Evolutionary conservation across 2,329 filamentous ascomycete species (phyloP), one percentile per base, ranked within the genome.

Genomic region (Colletotrichum salicis): DNA sequence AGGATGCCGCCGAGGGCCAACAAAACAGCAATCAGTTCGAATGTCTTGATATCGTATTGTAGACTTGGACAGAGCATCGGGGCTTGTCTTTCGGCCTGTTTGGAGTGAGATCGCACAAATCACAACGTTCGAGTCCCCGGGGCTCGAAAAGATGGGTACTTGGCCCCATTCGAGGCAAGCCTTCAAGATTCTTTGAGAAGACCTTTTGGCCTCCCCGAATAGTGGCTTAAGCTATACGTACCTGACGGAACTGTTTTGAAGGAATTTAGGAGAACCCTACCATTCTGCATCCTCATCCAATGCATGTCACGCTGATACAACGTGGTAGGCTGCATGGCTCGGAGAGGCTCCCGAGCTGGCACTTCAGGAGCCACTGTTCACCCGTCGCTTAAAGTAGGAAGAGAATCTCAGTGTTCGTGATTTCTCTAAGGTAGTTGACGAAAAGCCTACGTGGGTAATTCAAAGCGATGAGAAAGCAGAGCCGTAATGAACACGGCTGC

Each of bases 311-410:
- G 33, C 48, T 29, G 27, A 29, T 29, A 4, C 27, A 29, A 29
- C 52, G 22, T 59, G 65, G 65, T 41, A 51, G 33, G n/a, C 55
- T 69, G 55, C 70, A 71, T 71, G 35, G 22, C 11, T 27, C 22
- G 35, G 54, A 24, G 35, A 29, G 33, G 58, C 45, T 64, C 29
- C 60, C 60, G 55, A 60, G 19, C 31, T 70, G 48, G 64, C 54
- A 64, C 37, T 54, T 33, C 41, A 41, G 54, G 8, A 45, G n/a
- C 13, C 37, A 41, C 6, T 19, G 13, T 41, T 41, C 37, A 15
- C 12, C 19, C 19, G 37, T 15, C 5, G 37, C 13, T 41, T 11
- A n/a, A 15, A 11, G n/a, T 2, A 0, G 6, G 24, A 31, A 56
- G 10, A 29, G 7, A n/a, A 22, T 24, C 22, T 29, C 7, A 60